These are phyloP conservation scores for Aegilops tauschii DNA, from an alignment of 176 grass and related monocot genomes.

Conservation along the genomic window DNA sequence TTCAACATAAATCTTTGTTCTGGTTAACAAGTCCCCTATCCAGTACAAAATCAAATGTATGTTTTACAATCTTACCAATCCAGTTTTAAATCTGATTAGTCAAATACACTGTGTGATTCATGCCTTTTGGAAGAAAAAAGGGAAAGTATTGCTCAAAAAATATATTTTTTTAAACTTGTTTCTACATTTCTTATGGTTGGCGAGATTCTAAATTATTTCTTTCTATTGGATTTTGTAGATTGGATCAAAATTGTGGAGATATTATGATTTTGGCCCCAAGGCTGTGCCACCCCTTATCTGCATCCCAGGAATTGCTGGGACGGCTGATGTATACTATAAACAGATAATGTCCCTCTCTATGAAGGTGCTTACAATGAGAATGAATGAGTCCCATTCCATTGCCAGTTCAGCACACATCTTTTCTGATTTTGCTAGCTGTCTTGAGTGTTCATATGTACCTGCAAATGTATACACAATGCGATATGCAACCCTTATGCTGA, in stretches of 20 bases:
- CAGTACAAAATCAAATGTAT: not conserved
- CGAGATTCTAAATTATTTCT: not conserved
- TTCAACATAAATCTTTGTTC: too few species aligned
- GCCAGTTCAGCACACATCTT: not conserved
- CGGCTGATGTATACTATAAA: conserved; percentile 98
- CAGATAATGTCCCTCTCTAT: conserved; percentile 93
- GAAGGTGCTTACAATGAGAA: conserved; percentile 53
- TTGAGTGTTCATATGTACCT: not conserved
- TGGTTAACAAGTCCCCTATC: not conserved
- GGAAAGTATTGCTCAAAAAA: not conserved
- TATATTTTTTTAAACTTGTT: not conserved
- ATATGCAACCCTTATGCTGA: not conserved
- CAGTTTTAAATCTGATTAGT: not conserved
- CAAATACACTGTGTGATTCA: not conserved
- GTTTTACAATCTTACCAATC: not conserved
- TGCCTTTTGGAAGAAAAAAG: not conserved
- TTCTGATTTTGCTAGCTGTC: conserved; percentile 16
- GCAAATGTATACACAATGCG: not conserved
- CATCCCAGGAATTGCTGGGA: conserved; percentile 94
- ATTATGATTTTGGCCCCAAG: conserved; percentile 99
- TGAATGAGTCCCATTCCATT: not conserved
- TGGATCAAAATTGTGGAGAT: conserved; percentile 87
- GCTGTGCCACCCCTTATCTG: conserved; percentile 77
- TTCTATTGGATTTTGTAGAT: conserved; percentile 57
- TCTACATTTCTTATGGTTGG: not conserved